A percentile compares a stretch with the other conserved stretches of the same genome.
Evolutionary conservation across 1,284 basidiomycete genomes (phyloP).

Genomic region (Fistulina hepatica): DNA sequence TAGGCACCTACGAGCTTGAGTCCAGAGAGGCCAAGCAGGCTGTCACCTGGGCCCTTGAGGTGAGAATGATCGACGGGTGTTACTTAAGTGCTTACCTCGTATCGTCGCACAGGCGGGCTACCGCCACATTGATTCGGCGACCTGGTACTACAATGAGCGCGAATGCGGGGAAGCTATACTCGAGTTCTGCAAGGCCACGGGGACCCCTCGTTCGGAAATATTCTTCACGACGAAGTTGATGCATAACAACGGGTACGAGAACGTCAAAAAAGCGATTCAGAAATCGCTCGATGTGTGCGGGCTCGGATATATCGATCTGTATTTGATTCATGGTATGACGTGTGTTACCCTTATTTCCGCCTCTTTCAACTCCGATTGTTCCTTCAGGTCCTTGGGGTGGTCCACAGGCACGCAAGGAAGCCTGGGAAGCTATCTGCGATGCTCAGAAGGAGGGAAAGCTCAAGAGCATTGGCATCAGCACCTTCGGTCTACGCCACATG

Average conservation of each 20-base stretch:
- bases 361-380: no score
- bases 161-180: slow-evolving; percentile 50
- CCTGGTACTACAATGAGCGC: slow-evolving; percentile 63
- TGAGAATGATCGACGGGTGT: slow-evolving; percentile 18
- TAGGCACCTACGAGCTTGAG: slow-evolving; percentile 60
- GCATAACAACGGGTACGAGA: slow-evolving; percentile 42
- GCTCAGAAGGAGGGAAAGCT: slow-evolving; percentile 51
- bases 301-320: slow-evolving; percentile 55
- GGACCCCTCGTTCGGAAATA: slow-evolving; percentile 42
- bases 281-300: slow-evolving; percentile 43
- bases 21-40: slow-evolving; percentile 44
- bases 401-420: slow-evolving; percentile 36
- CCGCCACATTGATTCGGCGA: slow-evolving; percentile 50
- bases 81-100: slow-evolving; percentile 4
- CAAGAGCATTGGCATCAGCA: slow-evolving; percentile 60
- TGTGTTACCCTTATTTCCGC: no score
- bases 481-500: slow-evolving; percentile 59
- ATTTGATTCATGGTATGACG: slow-evolving; percentile 66
- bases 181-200: slow-evolving; percentile 38
- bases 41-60: slow-evolving; percentile 54
- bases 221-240: slow-evolving; percentile 66
- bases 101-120: slow-evolving; percentile 40
- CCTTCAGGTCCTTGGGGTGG: slow-evolving; percentile 50
- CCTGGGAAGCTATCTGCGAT: slow-evolving; percentile 46
- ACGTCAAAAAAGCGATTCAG: slow-evolving; percentile 38